Conservation (phyloP, 331 rosid species). For the Rhamnella rubrinervis region DNA sequence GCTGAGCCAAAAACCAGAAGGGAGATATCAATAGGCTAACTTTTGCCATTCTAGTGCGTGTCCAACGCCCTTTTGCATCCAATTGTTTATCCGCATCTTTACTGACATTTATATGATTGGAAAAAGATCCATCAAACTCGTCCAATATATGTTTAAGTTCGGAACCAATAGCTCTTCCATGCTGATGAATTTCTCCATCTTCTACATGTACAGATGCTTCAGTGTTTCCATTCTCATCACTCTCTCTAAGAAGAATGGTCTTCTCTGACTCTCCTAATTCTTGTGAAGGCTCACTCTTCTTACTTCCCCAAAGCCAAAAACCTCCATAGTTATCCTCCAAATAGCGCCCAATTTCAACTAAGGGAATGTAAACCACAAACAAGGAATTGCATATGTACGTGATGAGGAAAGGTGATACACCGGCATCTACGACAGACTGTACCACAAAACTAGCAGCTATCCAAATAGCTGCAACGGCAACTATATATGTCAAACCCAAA, state of each 20-base stretch:
- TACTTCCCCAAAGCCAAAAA: slow-evolving; percentile 54
- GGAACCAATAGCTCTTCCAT: slow-evolving; percentile 16
- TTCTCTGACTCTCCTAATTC: slow-evolving; percentile 59
- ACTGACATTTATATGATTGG: slow-evolving; percentile 19
- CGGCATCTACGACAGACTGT: slow-evolving; percentile 90
- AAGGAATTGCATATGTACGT: slow-evolving; percentile 93
- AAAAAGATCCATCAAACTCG: slow-evolving; percentile 15
- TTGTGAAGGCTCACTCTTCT: slow-evolving; percentile 27
- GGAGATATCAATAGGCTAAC: slow-evolving; percentile 88
- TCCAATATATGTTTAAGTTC: slow-evolving; percentile 19
- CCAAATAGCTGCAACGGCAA: slow-evolving; percentile 89
- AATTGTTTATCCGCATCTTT: slow-evolving; percentile 38
- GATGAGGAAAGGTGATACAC: slow-evolving; percentile 86
- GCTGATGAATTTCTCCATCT: slow-evolving; percentile 28
- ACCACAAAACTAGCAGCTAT: slow-evolving; percentile 98
- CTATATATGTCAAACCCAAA: slow-evolving; percentile 70
- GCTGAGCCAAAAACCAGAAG: slow-evolving; percentile 92
- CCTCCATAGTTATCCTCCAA: slow-evolving; percentile 63
- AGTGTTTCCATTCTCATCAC: slow-evolving; percentile 21
- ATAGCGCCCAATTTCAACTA: slow-evolving; percentile 72
- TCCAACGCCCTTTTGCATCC: slow-evolving; percentile 91
- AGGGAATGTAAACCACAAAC: slow-evolving; percentile 85
- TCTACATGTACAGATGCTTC: slow-evolving; percentile 38
- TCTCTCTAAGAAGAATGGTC: slow-evolving; percentile 57
- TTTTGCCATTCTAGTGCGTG: slow-evolving; percentile 74